A percentile compares a stretch with the other conserved stretches of the same genome.
These are phyloP conservation scores for Petrea volubilis DNA, from an alignment of 257 asterid species.

Conservation along the genomic window DNA sequence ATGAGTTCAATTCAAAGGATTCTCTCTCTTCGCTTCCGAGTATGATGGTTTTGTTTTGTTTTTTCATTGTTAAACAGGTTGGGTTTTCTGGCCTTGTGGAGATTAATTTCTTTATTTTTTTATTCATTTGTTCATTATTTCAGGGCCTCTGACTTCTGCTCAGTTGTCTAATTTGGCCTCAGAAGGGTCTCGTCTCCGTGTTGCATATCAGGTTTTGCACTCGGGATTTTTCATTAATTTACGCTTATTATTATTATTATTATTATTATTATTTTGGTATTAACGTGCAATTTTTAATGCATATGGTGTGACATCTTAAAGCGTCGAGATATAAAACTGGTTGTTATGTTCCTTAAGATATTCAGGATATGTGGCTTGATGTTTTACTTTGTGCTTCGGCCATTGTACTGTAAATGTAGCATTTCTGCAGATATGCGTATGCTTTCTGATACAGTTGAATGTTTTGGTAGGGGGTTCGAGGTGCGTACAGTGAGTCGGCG, in stretches of 20 bases:
- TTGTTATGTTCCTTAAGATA: no score
- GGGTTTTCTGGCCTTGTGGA: not conserved
- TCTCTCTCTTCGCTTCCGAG: slow-evolving; percentile 75
- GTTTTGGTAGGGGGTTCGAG: slow-evolving; percentile 73
- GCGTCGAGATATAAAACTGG: not conserved
- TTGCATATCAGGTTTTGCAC: slow-evolving; percentile 87
- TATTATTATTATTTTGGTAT: not conserved
- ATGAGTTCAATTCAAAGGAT: slow-evolving; percentile 49
- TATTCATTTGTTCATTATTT: slow-evolving; percentile 18
- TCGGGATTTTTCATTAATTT: not conserved
- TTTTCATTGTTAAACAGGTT: not conserved
- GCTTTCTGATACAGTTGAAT: slow-evolving; percentile 20
- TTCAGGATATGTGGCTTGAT: no score
- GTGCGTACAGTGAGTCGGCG: slow-evolving; percentile 96
- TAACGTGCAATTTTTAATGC: slow-evolving; percentile 5
- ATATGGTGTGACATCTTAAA: not conserved
- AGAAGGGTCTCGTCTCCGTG: slow-evolving; percentile 90
- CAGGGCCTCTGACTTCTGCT: slow-evolving; percentile 93
- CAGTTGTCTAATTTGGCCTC: slow-evolving; percentile 61
- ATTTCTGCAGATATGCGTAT: not conserved
- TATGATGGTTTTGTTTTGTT: slow-evolving; percentile 20
- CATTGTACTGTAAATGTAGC: slow-evolving; percentile 6
- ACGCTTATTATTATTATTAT: not conserved
- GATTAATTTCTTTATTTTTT: not conserved
- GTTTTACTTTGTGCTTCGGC: slow-evolving; percentile 20